Base-by-base conservation (phyloP, 108 stramenopile species). In the Cylindrotheca fusiformis region DNA sequence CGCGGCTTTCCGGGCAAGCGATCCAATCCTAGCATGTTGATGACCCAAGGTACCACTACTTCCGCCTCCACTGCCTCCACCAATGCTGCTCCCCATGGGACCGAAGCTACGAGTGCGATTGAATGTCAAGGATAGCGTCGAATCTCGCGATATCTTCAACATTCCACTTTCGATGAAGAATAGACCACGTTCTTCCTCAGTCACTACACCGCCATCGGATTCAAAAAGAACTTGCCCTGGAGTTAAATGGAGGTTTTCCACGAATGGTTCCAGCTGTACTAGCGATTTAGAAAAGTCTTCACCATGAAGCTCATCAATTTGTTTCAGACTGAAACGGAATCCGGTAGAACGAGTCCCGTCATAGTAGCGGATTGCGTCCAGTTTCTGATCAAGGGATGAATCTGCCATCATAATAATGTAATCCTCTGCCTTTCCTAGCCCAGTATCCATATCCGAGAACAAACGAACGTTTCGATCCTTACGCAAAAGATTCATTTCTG, bases 351-450 rank as follows among this genome's bases (percentile, higher is more conserved):
- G 36, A 14, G 10, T 24, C 8, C 60, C 36, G 48, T 20, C 20
- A 32, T 46, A 29, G 57, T 65, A 30, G 20, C 36, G 26, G 24
- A 24, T 31, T 22, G 33, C 17, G 2, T 31, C 20, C n/a, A 32
- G 25, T 22, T 52, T 30, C 10, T 17, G 50, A 51, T n/a, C 12
- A 51, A n/a, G 5, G 18, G 55, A 19, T 25, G 5, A 24, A 21
- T 25, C 59, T 17, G 63, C 30, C 52, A 68, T 65, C 46, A 52
- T 48, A 51, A 71, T 58, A 1, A 88, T 48, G 17, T 71, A 72
- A 67, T 88, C 87, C 60, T 88, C 87, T 22, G 87, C 84, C 33
- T 64, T 73, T 48, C 87, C 82, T 4, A 88, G 52, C 10, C 72
- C 78, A 0, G 67, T 48, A 48, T 89, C 87, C 41, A 89, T 41